Evolutionary conservation across 169 alveolate species (phyloP), one percentile per base, ranked within the genome.

Genomic region (Cytauxzoon felis): DNA sequence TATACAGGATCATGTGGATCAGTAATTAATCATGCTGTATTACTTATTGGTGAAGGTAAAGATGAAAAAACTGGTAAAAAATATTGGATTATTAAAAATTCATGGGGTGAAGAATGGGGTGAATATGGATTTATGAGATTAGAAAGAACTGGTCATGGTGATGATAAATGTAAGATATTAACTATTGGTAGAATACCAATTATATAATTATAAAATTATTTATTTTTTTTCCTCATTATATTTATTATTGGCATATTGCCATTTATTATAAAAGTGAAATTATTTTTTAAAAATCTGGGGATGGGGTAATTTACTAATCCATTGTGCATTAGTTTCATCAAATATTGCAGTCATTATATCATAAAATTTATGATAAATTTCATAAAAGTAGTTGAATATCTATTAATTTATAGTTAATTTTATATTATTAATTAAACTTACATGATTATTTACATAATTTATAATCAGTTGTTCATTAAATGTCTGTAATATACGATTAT

Each of bases 101-200:
- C 95, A 18, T 90, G 95, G 95, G 94, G 95, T 18, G 32, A 71
- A 1, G 49, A 45, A 26, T 90, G 95, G 95, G 95, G 95, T 29
- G 93, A 90, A 11, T 48, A 75, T 11, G 95, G 95, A 1, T 90
- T 54, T 45, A 71, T 86, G 60, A 90, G 82, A 59, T 38, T 90
- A 13, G 80, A 65, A 41, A 49, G 86, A 13, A 65, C 81, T 9
- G 58, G 60, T 76, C 32, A 45, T 13, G 72, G 64, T 5, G 13
- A n/a, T 18, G 86, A 66, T 43, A 66, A 66, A 51, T 76, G 86
- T 24, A 69, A 63, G 2, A 60, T 76, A 1, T 34, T 66, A 1
- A 23, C 58, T 3, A 45, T 7, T 45, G 86, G 86, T 27, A 42
- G 57, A 16, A 66, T 59, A 43, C 86, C 86, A 33, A 33, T 24